A percentile compares a stretch with the other conserved stretches of the same genome.
Evolutionary conservation across 768 basidiomycete genomes (phyloP).

Genomic region (Mrakia frigida): DNA sequence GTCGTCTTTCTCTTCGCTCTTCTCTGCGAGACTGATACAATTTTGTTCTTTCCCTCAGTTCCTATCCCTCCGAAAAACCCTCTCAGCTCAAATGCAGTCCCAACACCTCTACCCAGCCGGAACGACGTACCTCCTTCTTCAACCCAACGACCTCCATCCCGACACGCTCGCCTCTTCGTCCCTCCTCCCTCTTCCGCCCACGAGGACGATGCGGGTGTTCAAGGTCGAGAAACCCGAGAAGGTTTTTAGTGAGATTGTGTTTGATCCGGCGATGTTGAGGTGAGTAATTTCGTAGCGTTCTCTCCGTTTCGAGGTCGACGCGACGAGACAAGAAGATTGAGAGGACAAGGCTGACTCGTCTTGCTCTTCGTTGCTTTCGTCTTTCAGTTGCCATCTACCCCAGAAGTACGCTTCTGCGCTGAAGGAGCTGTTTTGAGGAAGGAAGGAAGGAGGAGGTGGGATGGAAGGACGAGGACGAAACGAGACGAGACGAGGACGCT

Average conservation of each 20-base stretch:
- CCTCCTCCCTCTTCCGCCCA: constrained; percentile 3
- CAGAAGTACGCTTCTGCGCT: constrained; percentile 72
- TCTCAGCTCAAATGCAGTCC: constrained; percentile 76
- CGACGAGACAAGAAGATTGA: constrained; percentile 16
- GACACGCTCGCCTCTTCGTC: not conserved
- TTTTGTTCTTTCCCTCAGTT: constrained; percentile 62
- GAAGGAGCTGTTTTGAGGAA: constrained; percentile 58
- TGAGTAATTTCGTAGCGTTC: constrained; percentile 41
- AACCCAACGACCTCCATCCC: constrained; percentile 27
- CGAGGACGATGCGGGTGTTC: constrained; percentile 60
- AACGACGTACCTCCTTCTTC: constrained; percentile 37
- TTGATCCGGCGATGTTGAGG: constrained; percentile 78
- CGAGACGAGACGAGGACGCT: not conserved
- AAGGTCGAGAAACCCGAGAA: constrained; percentile 70
- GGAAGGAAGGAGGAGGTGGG: not conserved
- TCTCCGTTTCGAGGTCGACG: not conserved
- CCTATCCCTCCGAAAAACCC: constrained; percentile 69
- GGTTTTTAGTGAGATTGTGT: constrained; percentile 74
- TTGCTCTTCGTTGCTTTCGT: constrained; percentile 9
- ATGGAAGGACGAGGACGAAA: not conserved
- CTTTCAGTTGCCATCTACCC: constrained; percentile 63
- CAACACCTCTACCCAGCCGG: constrained; percentile 70
- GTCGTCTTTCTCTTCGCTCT: constrained; percentile 46
- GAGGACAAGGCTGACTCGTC: constrained; percentile 13
- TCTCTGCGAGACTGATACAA: not conserved